Percentiles rank a stretch among this genome's conserved stretches.
These are phyloP conservation scores for Colletotrichum sp. DNA, from an alignment of 2,329 filamentous ascomycete genomes.

Conservation along the genomic window DNA sequence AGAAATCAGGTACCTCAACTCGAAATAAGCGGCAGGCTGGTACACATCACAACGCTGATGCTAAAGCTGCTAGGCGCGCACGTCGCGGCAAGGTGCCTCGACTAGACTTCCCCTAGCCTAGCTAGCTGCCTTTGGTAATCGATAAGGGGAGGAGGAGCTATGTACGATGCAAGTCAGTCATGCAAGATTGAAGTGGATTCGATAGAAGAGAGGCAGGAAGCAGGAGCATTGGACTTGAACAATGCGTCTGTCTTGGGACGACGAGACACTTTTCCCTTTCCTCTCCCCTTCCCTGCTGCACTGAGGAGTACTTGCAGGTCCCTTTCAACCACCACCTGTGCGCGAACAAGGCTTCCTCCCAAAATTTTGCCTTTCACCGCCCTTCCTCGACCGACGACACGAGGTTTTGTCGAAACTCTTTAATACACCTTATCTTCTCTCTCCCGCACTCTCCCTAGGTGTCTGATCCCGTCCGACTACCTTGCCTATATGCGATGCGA, in stretches of 20 bases:
- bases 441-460: neutral
- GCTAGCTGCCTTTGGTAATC: neutral
- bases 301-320: neutral
- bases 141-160: slow-evolving; percentile 8
- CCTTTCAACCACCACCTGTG: slow-evolving; percentile 8
- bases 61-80: neutral
- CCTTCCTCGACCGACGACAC: neutral
- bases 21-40: neutral
- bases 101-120: neutral
- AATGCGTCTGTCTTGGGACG: slow-evolving; percentile 15
- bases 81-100: neutral
- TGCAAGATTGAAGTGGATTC: slow-evolving; percentile 17
- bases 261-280: neutral
- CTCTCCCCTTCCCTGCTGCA: neutral
- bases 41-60: neutral
- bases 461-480: neutral
- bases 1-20: neutral
- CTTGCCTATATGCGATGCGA: slow-evolving; percentile 3
- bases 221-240: neutral
- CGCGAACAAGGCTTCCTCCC: neutral
- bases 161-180: slow-evolving; percentile 3
- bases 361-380: slow-evolving; percentile 7
- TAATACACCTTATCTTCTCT: slow-evolving; percentile 4
- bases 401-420: neutral
- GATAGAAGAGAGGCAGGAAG: neutral